Evolutionary conservation across 306 rosid genomes (phyloP), one percentile per base, ranked within the genome.

Genomic region (Sindora glabra): DNA sequence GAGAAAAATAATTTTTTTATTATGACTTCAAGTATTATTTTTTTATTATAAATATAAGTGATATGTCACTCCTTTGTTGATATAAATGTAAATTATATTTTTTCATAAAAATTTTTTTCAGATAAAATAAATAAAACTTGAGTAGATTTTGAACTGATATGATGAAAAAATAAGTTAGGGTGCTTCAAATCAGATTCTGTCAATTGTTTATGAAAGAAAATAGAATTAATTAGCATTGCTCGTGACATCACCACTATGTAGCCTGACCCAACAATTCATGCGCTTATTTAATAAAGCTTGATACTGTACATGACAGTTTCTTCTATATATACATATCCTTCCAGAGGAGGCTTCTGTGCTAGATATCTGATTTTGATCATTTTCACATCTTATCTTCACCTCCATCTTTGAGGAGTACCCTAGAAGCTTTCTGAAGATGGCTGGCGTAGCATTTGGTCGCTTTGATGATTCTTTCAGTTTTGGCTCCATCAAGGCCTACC

Each of bases 391-490:
- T 58, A 56, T 73, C 68, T 49, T 54, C 27, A 13, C 29, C 29
- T 33, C 47, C 15, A 25, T 45, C 49, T 56, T 33, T 18, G 13
- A 56, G 38, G 45, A 7, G 36, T 64, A 37, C 53, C 59, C n/a
- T 27, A 57, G 48, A 56, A 59, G 33, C 38, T 72, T n/a, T 73
- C 61, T 36, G 46, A 69, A 76, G 53, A 89, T 90, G 97, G 82
- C 82, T n/a, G 63, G 77, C 66, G 82, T 90, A 57, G 86, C 94
- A 48, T 82, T 87, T 13, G 89, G 97, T 49, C 81, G 90, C 12
- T 78, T 74, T 5, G 81, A 78, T 69, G 97, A 90, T 82, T 77
- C 97, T 12, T 86, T 90, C 62, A 84, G 84, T 49, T 40, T 82
- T 8, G 67, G 60, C 58, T 86, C 97, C 48, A 41, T 81, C 23